Conservation (phyloP, 2,329 filamentous ascomycete species). For the Fusarium denticulatum region DNA sequence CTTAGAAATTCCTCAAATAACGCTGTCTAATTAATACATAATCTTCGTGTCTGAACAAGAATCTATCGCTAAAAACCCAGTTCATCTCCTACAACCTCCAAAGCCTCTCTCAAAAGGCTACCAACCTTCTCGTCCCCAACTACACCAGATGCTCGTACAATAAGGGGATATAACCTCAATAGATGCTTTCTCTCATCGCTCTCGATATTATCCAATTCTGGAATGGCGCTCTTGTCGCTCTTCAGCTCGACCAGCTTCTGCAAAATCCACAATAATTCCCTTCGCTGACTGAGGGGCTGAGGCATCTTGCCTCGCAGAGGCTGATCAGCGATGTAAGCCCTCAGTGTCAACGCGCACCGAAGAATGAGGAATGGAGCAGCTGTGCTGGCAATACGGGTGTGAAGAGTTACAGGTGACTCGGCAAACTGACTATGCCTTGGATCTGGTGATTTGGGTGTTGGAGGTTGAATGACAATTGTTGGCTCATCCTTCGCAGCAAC, state of each 20-base stretch:
- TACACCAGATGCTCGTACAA: conserved; percentile 69
- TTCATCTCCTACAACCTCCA: conserved; percentile 71
- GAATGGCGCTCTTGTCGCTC: conserved; percentile 76
- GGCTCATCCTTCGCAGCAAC: conserved; percentile 59
- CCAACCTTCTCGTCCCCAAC: conserved; percentile 70
- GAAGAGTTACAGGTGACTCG: conserved; percentile 47
- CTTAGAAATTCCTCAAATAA: neutral
- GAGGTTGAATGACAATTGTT: conserved; percentile 52
- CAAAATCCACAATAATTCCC: conserved; percentile 80
- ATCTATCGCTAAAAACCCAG: conserved; percentile 33
- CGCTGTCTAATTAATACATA: neutral
- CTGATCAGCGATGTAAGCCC: conserved; percentile 89
- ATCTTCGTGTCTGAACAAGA: neutral
- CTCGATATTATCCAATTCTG: conserved; percentile 60
- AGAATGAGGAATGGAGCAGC: conserved; percentile 85
- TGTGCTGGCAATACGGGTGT: conserved; percentile 74
- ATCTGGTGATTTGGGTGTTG: conserved; percentile 55
- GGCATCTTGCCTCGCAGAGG: conserved; percentile 90
- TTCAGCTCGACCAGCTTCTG: conserved; percentile 71
- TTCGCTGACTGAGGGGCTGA: conserved; percentile 81
- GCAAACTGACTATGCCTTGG: conserved; percentile 35
- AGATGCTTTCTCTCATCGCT: conserved; percentile 77
- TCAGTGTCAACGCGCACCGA: conserved; percentile 81
- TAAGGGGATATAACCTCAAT: conserved; percentile 80
- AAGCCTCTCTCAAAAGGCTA: conserved; percentile 65